Base-by-base conservation (phyloP, 2,329 filamentous ascomycete genomes). In the Stagonosporopsis cucurbitacearum region DNA sequence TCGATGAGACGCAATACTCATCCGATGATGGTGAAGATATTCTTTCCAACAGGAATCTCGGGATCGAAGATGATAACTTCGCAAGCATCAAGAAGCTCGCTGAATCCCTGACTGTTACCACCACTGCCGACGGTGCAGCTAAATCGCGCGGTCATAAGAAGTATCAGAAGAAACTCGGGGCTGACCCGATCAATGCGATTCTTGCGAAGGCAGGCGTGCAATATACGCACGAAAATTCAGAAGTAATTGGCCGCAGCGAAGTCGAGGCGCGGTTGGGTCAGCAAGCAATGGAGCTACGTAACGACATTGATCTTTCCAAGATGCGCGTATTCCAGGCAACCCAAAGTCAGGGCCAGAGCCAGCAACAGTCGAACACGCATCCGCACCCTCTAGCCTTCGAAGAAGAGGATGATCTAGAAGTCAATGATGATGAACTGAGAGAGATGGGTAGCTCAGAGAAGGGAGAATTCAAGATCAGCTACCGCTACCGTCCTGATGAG, bases 181-280 rank as follows among this genome's bases (percentile, higher is more conserved):
- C 83, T 42, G 91, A 98, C 67, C 88, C 91, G 0, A 84, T 98
- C 28, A 89, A 94, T 65, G 95, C 92, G 2, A 98, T 99, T 59
- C 84, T 99, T 1, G 87, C 91, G 2, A 86, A 88, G 7, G 92
- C 91, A 0, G 95, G 95, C 2, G 93, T 99, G 0, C 88, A 95
- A 69, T 99, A 99, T 73, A 96, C 92, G 0, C 95, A 99, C 70
- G 90, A 98, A 66, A 99, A 99, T 72, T 92, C 91, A 1, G 93
- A 99, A 75, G 93, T 99, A 13, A 86, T 99, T 53, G 95, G 95
- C 11, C 89, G 91, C 0, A 95, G 90, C n/a, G 91, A 89, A 64
- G 84, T 97, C n/a, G 95, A 99, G 77, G 89, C 90, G 60, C 86
- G 88, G 54, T 84, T 99, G 5, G 93, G 90, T 41, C 87, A 88